Evolutionary conservation across 140 eudicot species (phyloP), one percentile per base, ranked within the genome.

Genomic region (Erigeron philadelphicus): DNA sequence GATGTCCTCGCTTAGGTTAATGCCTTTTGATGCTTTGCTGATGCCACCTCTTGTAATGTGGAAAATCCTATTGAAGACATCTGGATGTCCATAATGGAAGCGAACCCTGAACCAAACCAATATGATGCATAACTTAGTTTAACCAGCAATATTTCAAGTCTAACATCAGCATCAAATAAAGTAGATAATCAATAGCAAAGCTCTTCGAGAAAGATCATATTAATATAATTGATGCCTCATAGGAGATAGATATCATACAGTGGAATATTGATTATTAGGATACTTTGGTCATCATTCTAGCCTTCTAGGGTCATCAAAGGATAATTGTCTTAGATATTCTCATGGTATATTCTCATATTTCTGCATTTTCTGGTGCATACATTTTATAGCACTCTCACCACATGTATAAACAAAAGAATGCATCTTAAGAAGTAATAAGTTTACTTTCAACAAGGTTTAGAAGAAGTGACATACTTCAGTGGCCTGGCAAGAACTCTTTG

Each of bases 401-500:
- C 41, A 65, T 45, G 41, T 58, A 56, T 48, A 64, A 12, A 8
- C 44, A 59, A 58, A 65, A 18, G 68, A 68, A 40, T 59, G 58
- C 61, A 60, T 75, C 55, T 25, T 17, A 35, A 53, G 57, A 64
- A 65, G 58, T 59, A 55, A 46, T 41, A 72, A 40, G 63, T 21
- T 71, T 19, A 72, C 67, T 55, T 46, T 56, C 57, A 56, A 11
- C 49, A 9, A 38, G 68, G 45, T 71, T 71, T 56, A 38, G 67
- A 64, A 69, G 40, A 76, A 76, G 59, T 53, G 52, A 67, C 99
- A 66, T 89, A 93, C 99, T 85, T 93, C 64, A 93, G 74, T 46
- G 99, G 99, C 71, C 95, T 89, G 72, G 99, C 99, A 23, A 89
- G 99, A 77, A 93, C 99, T 67, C 99, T 88, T 78, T 93, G 99